A percentile compares a stretch with the other conserved stretches of the same genome.
phyloP scores from a whole-genome alignment of 2,329 filamentous ascomycete genomes.

The Leptodontidium sp. region DNA sequence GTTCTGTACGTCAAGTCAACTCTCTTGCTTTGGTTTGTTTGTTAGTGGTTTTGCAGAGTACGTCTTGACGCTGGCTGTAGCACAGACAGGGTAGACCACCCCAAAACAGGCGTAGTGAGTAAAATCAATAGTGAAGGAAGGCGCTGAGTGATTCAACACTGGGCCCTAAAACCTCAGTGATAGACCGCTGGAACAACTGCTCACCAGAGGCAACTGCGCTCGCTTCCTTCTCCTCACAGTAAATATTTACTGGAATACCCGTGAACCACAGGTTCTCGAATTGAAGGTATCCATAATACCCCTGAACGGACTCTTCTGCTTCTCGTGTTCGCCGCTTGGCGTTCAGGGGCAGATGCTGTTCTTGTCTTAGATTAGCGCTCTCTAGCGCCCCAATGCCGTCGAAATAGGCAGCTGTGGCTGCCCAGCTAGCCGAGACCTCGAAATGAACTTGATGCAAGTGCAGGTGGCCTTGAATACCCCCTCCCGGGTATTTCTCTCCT shows the following conservation, averaged over 20 bases:
- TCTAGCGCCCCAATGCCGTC: not conserved
- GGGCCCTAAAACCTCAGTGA: not conserved
- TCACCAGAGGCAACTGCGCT: too few species aligned
- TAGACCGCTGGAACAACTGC: too few species aligned
- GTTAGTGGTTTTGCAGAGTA: not conserved
- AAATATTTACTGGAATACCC: too few species aligned
- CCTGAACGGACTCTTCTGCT: not conserved
- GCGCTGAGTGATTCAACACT: not conserved
- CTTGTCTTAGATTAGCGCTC: slow-evolving; percentile 3
- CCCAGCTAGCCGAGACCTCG: slow-evolving; percentile 7
- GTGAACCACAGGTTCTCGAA: not conserved
- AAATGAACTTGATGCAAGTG: not conserved
- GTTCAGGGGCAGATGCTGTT: not conserved
- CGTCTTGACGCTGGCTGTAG: not conserved
- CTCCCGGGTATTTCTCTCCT: too few species aligned
- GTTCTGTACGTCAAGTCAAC: slow-evolving; percentile 1
- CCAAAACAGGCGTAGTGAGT: not conserved
- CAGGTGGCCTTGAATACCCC: too few species aligned
- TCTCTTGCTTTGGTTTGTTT: not conserved
- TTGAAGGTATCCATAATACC: not conserved
- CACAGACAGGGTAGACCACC: not conserved
- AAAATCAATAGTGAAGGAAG: not conserved
- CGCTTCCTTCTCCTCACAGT: too few species aligned
- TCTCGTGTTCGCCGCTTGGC: slow-evolving; percentile 13
- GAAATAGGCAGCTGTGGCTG: slow-evolving; percentile 14